Conservation (phyloP, 1,139 yeast genomes). For the Blastobotrys raffinosifermentans region DNA sequence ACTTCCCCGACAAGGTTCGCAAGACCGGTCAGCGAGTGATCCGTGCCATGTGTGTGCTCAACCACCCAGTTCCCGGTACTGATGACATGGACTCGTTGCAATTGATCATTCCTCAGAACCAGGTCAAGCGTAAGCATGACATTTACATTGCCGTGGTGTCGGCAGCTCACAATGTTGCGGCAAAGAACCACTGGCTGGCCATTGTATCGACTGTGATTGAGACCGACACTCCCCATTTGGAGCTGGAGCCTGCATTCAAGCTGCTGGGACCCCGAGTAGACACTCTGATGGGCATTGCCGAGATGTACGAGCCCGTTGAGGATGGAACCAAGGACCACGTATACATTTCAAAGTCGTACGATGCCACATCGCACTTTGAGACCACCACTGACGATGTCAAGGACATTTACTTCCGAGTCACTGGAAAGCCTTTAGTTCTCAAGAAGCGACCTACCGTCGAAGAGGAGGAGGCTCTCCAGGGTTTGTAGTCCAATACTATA, state of each 20-base stretch:
- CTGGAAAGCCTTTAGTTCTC: slow-evolving; percentile 85
- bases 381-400: slow-evolving; percentile 94
- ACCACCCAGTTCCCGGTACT: slow-evolving; percentile 85
- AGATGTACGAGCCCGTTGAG: slow-evolving; percentile 76
- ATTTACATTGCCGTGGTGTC: slow-evolving; percentile 91
- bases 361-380: slow-evolving; percentile 93
- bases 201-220: slow-evolving; percentile 93
- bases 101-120: slow-evolving; percentile 94
- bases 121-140: slow-evolving; percentile 87
- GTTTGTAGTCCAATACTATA: too few species aligned
- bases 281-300: slow-evolving; percentile 94
- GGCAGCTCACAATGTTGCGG: slow-evolving; percentile 83
- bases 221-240: slow-evolving; percentile 88
- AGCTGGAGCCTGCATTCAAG: slow-evolving; percentile 91
- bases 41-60: slow-evolving; percentile 89
- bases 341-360: slow-evolving; percentile 83
- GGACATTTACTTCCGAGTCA: slow-evolving; percentile 85
- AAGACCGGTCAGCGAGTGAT: slow-evolving; percentile 84
- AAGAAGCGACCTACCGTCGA: slow-evolving; percentile 65
- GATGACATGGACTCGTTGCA: slow-evolving; percentile 84
- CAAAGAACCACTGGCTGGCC: slow-evolving; percentile 86
- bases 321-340: slow-evolving; percentile 80
- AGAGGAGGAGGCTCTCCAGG: slow-evolving; percentile 45
- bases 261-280: slow-evolving; percentile 72
- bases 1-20: slow-evolving; percentile 85